Evolutionary conservation across 1,284 basidiomycete species (phyloP), one percentile per base, ranked within the genome.

Genomic region (Pascua guehoae): DNA sequence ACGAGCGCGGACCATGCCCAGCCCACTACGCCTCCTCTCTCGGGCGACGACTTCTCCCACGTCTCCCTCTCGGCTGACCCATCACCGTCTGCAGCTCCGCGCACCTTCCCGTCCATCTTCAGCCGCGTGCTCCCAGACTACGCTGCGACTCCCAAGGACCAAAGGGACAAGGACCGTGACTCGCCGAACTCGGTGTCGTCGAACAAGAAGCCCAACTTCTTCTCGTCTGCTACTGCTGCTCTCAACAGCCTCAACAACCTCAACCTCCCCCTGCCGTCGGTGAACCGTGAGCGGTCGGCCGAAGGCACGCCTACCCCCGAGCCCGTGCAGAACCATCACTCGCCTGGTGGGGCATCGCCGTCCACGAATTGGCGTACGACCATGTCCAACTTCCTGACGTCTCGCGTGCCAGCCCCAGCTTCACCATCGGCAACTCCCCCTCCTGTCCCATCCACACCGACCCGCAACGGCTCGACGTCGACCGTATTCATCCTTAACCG

Each of bases 311-410:
- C 46, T 1, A 32, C 46, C n/a, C 10, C 42, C 7, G 24, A 32
- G 24, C 24, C 24, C 24, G 24, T 32, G 24, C 24, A 32, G 24
- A 3, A 32, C 24, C 3, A 32, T 7, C 24, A 32, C 24, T 32
- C 24, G 24, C 24, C 24, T 4, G 24, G 24, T 32, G 24, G 4
- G 4, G 24, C 24, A 32, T 32, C 24, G 7, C 24, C 24, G 24
- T 32, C 24, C 24, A 41, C 57, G 54, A 41, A 44, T 49, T 58
- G 73, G 73, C 57, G 66, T 37, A 64, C 69, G 3, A 70, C 71
- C 36, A 66, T 75, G 66, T 59, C 64, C 15, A 67, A 65, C 42
- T 63, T 71, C 36, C 60, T 68, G 15, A 55, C 52, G 40, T 40
- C 41, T 32, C 32, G 41, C 24, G 8, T 36, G 41, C 49, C 43